Conservation (phyloP, 2,329 filamentous ascomycete genomes). For the Aspergillus flavus region DNA sequence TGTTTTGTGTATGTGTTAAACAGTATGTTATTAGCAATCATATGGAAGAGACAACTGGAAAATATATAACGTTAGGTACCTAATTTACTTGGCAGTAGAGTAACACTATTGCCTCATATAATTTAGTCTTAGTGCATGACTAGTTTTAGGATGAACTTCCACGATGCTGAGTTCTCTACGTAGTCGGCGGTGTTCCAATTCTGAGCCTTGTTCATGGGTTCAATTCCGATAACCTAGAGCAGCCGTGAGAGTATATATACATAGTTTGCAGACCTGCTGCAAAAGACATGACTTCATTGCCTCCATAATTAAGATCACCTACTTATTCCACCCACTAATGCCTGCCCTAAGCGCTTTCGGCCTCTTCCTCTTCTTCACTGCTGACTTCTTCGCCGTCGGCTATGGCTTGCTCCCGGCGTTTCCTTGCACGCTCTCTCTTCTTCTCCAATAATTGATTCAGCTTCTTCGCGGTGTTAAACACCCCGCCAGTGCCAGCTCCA, state of each 20-base stretch:
- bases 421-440: constrained; percentile 62
- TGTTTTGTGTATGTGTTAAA: too few relatives aligned
- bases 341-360: constrained; percentile 1
- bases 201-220: background rate
- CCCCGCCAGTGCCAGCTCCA: constrained; percentile 79
- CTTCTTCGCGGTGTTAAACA: constrained; percentile 86
- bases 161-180: background rate
- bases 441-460: constrained; percentile 77
- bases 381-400: constrained; percentile 56
- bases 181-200: background rate
- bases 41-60: too few relatives aligned
- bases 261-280: constrained; percentile 10
- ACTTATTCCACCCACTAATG: background rate
- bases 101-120: background rate
- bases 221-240: background rate
- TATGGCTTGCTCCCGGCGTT: constrained; percentile 55
- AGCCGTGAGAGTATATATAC: background rate
- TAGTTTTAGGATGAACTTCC: too few relatives aligned
- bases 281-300: background rate
- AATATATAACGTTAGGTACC: too few relatives aligned
- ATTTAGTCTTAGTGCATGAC: background rate
- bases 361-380: constrained; percentile 48
- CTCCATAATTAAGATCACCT: background rate
- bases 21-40: too few relatives aligned
- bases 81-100: background rate